These are phyloP conservation scores for Sphagnum magellanicum DNA, from an alignment of 228 moss, liverwort and hornwort species.

Conservation along the genomic window DNA sequence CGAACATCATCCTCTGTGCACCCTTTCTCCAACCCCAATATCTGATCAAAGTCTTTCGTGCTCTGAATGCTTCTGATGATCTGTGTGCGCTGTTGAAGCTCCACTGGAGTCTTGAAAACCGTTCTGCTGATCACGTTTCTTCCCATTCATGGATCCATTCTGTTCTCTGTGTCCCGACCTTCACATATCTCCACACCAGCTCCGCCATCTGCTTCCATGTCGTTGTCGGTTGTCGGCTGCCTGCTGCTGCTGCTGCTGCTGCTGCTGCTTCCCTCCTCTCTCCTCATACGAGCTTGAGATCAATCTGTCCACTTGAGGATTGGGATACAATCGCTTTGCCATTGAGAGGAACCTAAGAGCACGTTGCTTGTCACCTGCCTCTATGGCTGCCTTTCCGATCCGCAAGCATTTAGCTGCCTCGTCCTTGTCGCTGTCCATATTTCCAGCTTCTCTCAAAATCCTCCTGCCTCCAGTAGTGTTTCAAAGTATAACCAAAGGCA, in stretches of 20 bases:
- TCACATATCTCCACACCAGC: neutral
- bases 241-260: too few relatives aligned
- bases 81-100: conserved; percentile 33
- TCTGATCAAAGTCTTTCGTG: conserved; percentile 90
- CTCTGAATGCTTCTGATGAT: conserved; percentile 76
- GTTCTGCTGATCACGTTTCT: neutral
- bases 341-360: conserved; percentile 45
- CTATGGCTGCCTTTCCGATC: conserved; percentile 37
- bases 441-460: too few relatives aligned
- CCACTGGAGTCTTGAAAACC: neutral
- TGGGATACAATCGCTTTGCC: conserved; percentile 58
- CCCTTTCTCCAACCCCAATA: conserved; percentile 63
- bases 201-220: neutral
- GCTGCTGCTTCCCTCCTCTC: too few relatives aligned
- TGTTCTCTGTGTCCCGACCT: neutral
- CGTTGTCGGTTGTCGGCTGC: neutral
- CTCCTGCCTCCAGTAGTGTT: too few relatives aligned
- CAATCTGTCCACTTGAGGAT: conserved; percentile 35
- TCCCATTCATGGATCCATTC: neutral
- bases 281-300: neutral
- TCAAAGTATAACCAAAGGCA: too few relatives aligned
- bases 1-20: conserved; percentile 85
- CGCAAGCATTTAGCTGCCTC: conserved; percentile 55
- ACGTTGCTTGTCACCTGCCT: conserved; percentile 41
- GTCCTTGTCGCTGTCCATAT: conserved; percentile 58